Percentiles rank a stretch among this genome's conserved stretches.
Evolutionary conservation across 2,329 filamentous ascomycete species (phyloP).

Genomic region (Aspergillus sp.): DNA sequence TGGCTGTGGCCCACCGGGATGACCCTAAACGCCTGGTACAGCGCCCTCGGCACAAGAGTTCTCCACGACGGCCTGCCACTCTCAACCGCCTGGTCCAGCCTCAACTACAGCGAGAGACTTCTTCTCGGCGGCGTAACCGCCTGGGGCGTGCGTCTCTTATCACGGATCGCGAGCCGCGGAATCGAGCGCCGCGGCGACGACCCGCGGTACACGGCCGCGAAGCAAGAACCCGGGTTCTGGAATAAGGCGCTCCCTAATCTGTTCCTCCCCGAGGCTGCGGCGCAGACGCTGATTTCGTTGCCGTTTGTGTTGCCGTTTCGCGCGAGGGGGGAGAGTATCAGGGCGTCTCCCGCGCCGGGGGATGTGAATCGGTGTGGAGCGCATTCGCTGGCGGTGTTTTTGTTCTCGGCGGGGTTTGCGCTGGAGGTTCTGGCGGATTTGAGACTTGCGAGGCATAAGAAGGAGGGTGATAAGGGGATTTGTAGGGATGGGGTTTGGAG

Average conservation of each 20-base stretch:
- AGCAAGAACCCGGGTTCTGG: conserved; percentile 58
- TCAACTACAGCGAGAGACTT: conserved; percentile 57
- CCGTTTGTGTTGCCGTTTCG: conserved; percentile 59
- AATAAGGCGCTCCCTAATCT: conserved; percentile 54
- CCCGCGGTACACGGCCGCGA: conserved; percentile 53
- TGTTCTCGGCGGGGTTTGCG: conserved; percentile 58
- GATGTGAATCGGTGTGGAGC: too few species aligned
- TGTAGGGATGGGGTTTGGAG: conserved; percentile 61
- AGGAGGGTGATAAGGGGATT: conserved; percentile 40
- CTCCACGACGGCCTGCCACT: conserved; percentile 48
- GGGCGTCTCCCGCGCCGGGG: conserved; percentile 31
- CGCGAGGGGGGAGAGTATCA: conserved; percentile 26
- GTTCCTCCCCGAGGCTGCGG: conserved; percentile 59
- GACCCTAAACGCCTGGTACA: conserved; percentile 62
- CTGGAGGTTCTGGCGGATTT: conserved; percentile 58
- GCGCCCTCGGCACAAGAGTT: conserved; percentile 55
- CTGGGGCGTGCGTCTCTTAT: conserved; percentile 59
- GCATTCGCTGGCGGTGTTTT: conserved; percentile 47
- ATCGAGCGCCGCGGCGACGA: conserved; percentile 56
- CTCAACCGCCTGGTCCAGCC: conserved; percentile 45
- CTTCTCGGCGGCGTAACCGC: conserved; percentile 57
- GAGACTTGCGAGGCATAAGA: conserved; percentile 55
- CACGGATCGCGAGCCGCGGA: conserved; percentile 52
- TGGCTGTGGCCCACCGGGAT: conserved; percentile 58
- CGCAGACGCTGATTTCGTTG: conserved; percentile 57